phyloP scores from a whole-genome alignment of 495 filamentous ascomycete genomes.

The Neurospora tetrasperma region DNA sequence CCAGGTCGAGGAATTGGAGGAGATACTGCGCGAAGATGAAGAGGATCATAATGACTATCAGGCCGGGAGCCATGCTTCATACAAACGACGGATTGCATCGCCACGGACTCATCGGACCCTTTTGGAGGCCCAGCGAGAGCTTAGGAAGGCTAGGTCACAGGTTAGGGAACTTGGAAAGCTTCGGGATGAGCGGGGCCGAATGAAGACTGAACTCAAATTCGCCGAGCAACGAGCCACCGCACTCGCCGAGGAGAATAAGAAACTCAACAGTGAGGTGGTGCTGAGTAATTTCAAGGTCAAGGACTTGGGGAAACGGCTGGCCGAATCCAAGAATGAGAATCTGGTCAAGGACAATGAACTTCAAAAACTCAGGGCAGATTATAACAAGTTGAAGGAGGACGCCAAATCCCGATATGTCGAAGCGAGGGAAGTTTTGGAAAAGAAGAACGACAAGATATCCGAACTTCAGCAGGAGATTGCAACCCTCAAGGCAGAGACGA shows the following conservation, averaged over 20 bases:
- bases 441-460: conserved; percentile 55
- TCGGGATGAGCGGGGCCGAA: conserved; percentile 36
- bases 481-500: conserved; percentile 15
- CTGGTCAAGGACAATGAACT: conserved; percentile 42
- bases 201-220: conserved; percentile 35
- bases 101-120: conserved; percentile 37
- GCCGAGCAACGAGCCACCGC: conserved; percentile 35
- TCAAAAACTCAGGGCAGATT: conserved; percentile 38
- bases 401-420: conserved; percentile 45
- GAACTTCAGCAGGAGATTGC: conserved; percentile 22
- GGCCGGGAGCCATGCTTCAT: conserved; percentile 7
- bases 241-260: conserved; percentile 36
- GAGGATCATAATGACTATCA: conserved; percentile 27
- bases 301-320: conserved; percentile 33
- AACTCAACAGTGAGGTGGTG: conserved; percentile 31
- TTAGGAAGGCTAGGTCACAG: conserved; percentile 39
- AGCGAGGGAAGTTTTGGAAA: conserved; percentile 47
- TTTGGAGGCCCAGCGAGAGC: conserved; percentile 34
- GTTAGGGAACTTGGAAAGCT: conserved; percentile 38
- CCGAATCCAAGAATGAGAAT: conserved; percentile 29
- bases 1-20: conserved; percentile 53
- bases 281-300: conserved; percentile 27
- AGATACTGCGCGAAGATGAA: conserved; percentile 26
- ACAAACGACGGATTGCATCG: conserved; percentile 25
- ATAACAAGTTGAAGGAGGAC: conserved; percentile 49